Evolutionary conservation across 768 basidiomycete genomes (phyloP).

Genomic region (Russula sp.): DNA sequence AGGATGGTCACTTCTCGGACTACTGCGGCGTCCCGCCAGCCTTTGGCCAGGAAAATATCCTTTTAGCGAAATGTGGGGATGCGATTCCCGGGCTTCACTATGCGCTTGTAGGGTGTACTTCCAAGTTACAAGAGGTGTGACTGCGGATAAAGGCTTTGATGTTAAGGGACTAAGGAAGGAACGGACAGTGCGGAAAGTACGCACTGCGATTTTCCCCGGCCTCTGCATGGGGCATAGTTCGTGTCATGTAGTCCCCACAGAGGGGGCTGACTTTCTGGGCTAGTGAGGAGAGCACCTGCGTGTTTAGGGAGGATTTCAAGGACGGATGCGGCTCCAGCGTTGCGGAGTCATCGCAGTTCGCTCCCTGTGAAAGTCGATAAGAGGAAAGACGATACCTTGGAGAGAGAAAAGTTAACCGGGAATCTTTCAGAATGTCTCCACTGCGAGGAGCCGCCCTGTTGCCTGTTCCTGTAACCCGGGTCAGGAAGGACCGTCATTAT

Average conservation of each 20-base stretch:
- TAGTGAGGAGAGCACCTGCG: constrained; percentile 31
- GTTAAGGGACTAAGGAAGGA: neutral
- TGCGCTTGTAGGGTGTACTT: constrained; percentile 46
- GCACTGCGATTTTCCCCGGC: constrained; percentile 44
- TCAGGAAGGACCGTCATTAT: no score
- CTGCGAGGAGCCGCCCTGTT: constrained; percentile 27
- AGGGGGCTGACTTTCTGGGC: constrained; percentile 35
- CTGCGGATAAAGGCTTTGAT: constrained; percentile 45
- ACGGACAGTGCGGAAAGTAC: constrained; percentile 16
- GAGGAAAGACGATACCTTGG: neutral
- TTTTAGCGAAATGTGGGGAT: neutral
- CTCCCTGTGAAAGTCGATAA: constrained; percentile 13
- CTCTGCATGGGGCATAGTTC: constrained; percentile 35
- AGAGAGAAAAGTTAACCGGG: constrained; percentile 34
- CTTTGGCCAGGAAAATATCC: constrained; percentile 23
- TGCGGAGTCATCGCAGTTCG: constrained; percentile 40
- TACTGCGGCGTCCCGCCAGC: constrained; percentile 41
- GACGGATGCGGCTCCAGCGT: constrained; percentile 43
- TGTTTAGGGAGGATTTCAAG: constrained; percentile 38
- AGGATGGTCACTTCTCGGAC: constrained; percentile 40
- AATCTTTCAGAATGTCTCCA: constrained; percentile 35
- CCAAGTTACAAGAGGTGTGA: constrained; percentile 43
- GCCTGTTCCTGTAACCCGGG: constrained; percentile 25
- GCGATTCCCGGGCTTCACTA: constrained; percentile 41
- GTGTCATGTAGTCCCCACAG: constrained; percentile 38